Conservation (phyloP, 441 rosid species). For the Codiaeum variegatum region DNA sequence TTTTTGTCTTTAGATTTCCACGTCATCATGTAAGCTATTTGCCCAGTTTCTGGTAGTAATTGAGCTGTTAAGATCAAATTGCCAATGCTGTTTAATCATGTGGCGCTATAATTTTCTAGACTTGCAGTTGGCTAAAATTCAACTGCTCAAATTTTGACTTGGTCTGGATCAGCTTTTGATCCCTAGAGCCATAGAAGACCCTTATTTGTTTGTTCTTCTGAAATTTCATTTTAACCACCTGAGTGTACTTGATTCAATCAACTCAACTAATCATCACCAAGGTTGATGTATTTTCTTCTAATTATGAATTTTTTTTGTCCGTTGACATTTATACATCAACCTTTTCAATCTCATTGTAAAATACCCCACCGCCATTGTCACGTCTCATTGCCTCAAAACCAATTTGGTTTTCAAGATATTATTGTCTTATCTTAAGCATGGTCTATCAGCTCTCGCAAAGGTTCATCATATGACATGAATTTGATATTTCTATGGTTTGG, state of each 20-base stretch:
- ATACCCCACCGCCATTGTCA: neutral
- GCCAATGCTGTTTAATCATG: neutral
- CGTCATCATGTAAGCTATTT: neutral
- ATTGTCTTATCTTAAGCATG: neutral
- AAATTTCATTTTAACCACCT: neutral
- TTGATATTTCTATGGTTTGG: neutral
- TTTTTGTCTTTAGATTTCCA: neutral
- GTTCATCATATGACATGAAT: neutral
- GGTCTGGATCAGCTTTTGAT: neutral
- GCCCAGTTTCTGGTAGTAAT: too few relatives aligned
- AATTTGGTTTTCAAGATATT: neutral
- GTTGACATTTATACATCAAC: too few relatives aligned
- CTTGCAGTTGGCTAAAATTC: neutral
- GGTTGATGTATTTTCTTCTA: too few relatives aligned
- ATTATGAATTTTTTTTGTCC: too few relatives aligned
- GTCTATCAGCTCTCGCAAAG: neutral
- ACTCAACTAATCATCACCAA: neutral
- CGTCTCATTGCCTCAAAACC: neutral
- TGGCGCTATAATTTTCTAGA: neutral
- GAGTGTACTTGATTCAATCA: neutral
- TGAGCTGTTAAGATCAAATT: neutral
- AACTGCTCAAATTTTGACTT: too few relatives aligned
- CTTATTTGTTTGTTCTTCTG: neutral
- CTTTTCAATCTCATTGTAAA: neutral
- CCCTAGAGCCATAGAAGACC: neutral